Evolutionary conservation across 176 grass and related monocot species (phyloP).

Genomic region (Hsuehochloa calcarea): DNA sequence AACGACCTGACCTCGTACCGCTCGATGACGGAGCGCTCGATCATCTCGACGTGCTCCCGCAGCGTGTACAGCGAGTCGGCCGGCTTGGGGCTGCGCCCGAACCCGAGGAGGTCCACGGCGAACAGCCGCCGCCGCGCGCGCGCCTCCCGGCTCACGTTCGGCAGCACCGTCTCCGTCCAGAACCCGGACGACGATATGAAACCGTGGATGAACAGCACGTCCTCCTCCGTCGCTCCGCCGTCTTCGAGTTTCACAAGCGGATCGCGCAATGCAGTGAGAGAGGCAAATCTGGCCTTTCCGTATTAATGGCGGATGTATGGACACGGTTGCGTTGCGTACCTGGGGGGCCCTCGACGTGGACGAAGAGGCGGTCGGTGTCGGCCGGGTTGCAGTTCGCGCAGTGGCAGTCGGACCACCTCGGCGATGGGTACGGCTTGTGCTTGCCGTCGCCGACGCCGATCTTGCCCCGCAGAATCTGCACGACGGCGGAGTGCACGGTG

Average conservation of each 20-base stretch:
- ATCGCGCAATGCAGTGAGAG: not conserved
- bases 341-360: constrained; percentile 63
- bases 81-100: constrained; percentile 75
- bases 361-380: constrained; percentile 71
- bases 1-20: constrained; percentile 50
- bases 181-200: constrained; percentile 78
- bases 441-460: constrained; percentile 25
- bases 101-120: constrained; percentile 74
- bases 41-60: constrained; percentile 64
- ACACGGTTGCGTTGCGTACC: constrained; percentile 31
- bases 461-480: constrained; percentile 78
- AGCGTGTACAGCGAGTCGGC: constrained; percentile 73
- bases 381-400: constrained; percentile 82
- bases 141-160: constrained; percentile 47
- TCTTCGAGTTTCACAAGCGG: constrained; percentile 14
- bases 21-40: constrained; percentile 66
- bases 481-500: constrained; percentile 74
- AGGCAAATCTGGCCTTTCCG: not conserved
- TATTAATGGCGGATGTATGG: not conserved
- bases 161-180: constrained; percentile 79
- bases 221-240: constrained; percentile 38
- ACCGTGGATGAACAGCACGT: constrained; percentile 80
- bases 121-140: constrained; percentile 45
- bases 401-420: constrained; percentile 95
- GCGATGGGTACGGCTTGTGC: constrained; percentile 42